Percentiles rank a stretch among this genome's conserved stretches.
These are phyloP conservation scores for Clarireedia paspali DNA, from an alignment of 2,329 filamentous ascomycete species.

Conservation along the genomic window DNA sequence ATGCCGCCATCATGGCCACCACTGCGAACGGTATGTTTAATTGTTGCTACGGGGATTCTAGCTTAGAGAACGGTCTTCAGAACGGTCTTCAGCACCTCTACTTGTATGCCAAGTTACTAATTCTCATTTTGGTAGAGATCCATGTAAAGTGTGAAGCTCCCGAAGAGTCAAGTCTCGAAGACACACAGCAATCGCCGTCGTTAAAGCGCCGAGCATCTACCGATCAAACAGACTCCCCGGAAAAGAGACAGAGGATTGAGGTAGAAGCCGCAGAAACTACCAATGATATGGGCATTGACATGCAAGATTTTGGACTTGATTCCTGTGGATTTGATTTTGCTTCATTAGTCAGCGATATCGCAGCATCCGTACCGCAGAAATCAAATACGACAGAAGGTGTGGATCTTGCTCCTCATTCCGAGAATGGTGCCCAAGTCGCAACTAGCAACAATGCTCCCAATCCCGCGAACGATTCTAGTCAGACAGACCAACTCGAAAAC, in stretches of 20 bases:
- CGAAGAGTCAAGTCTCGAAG: not conserved
- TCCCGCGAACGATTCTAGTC: too few relatives aligned
- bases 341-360: not conserved
- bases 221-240: not conserved
- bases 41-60: not conserved
- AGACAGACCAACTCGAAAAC: too few relatives aligned
- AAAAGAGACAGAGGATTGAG: constrained; percentile 14
- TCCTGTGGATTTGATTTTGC: not conserved
- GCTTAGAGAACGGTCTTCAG: not conserved
- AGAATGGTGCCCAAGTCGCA: not conserved
- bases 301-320: not conserved
- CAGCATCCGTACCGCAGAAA: constrained; percentile 1
- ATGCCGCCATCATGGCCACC: not conserved
- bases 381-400: not conserved
- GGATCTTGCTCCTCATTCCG: not conserved
- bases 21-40: constrained; percentile 1
- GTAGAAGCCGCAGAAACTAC: not conserved
- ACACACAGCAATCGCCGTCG: not conserved
- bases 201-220: constrained; percentile 3
- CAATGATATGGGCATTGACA: not conserved
- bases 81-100: not conserved
- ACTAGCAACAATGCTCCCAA: too few relatives aligned
- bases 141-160: not conserved
- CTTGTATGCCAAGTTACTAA: not conserved
- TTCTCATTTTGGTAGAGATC: not conserved